Base-by-base conservation (phyloP, 2,329 filamentous ascomycete species). In the Rachicladosporium sp. region DNA sequence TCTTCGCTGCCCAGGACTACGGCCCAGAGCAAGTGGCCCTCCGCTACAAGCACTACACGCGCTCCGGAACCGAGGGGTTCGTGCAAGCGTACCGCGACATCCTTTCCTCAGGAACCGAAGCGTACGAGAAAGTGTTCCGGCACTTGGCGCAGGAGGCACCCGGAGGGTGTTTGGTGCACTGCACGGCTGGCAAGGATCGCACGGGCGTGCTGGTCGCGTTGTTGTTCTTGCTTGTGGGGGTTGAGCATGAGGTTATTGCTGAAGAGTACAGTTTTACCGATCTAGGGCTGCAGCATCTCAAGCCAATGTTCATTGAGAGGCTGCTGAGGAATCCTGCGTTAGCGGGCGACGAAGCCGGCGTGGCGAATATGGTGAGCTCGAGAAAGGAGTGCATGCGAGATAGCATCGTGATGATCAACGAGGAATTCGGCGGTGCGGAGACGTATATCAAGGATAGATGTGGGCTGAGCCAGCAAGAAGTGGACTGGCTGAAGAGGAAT, bases 151-250 rank as follows among this genome's bases (percentile, higher is more conserved):
- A 59, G 15, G 15, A 19, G 15, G 41, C 15, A 19, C 55, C 64
- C 33, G 50, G 61, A 38, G 74, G 78, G 6, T 59, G 80, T 7
- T 63, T 85, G 5, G 64, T 86, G 6, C 81, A 88, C 53, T 87
- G 82, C 58, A 82, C 80, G 0, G 80, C 79, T 0, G 82, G 82
- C 10, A 88, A 88, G 59, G 82, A 88, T 56, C 69, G 82, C 32
- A 87, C 82, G 0, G 82, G 82, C 2, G 69, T 87, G 4, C 61
- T 85, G 33, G 73, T 75, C 36, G 82, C 79, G 3, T 50, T 88
- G 31, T 55, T 87, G 6, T 65, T 85, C 31, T 62, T 71, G 19
- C 65, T 85, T 21, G 76, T 76, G 6, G 76, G 77, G 3, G 76
- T 83, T 0, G 58, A 67, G 1, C 69, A 76, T 46, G 64, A 72